Base-by-base conservation (phyloP, 768 basidiomycete species). In the Gloeostereum incarnatum region DNA sequence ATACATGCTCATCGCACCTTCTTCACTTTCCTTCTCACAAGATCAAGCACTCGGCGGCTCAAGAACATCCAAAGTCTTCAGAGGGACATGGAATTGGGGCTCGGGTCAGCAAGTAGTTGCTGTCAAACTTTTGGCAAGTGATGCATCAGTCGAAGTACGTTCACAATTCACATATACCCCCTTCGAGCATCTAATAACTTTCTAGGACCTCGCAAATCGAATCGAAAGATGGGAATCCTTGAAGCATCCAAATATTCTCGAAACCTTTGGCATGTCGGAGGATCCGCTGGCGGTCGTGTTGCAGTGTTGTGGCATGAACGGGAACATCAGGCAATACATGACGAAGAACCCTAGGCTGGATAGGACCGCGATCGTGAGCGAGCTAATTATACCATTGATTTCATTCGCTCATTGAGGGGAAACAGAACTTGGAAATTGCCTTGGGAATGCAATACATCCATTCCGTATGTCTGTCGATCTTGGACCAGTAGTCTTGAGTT, bases 371-470 rank as follows among this genome's bases (percentile, higher is more conserved):
- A 42, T 52, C 5, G 51, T 52, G 34, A 26, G 50, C 35, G 8
- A 23, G 16, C 30, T 18, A 11, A 17, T 25, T 18, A 29, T 22
- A 9, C 31, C 23, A 2, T 9, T 11, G 16, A 20, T 9, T 3
- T 14, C 29, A 30, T 31, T n/a, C n/a, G n/a, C n/a, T n/a, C n/a
- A n/a, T n/a, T n/a, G n/a, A n/a, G n/a, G n/a, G n/a, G n/a, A 23
- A 14, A 32, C 17, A 51, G 48, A 40, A 52, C 25, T 41, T 34
- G 39, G 46, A 54, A 41, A 27, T 41, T 10, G 46, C 42, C 1
- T 26, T 46, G 5, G 52, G 50, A 6, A 48, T 52, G 49, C 37
- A 46, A 31, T 54, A 46, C 40, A 43, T 54, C 25, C 52, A 54
- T 32, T 40, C 35, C 16, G 48, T 50, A 33, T 9, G 45, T 40